phyloP scores from a whole-genome alignment of 768 basidiomycete genomes.

The Xanthoconium stramineum region DNA sequence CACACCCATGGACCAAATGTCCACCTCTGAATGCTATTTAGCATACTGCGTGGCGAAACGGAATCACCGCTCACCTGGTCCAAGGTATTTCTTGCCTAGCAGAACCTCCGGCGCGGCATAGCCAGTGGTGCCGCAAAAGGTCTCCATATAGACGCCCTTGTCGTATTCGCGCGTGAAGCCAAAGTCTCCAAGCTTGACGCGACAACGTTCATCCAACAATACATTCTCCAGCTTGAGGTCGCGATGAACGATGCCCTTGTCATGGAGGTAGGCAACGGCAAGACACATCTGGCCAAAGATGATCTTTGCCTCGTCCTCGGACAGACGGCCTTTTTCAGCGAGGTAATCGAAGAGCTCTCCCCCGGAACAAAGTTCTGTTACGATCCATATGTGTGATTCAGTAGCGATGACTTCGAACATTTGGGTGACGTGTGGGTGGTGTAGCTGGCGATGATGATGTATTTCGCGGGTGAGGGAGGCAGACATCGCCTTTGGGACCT shows the following conservation, averaged over 20 bases:
- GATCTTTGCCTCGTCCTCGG: slow-evolving; percentile 77
- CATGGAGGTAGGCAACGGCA: slow-evolving; percentile 90
- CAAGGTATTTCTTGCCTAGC: slow-evolving; percentile 81
- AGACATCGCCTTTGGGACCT: slow-evolving; percentile 93
- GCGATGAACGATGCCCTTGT: slow-evolving; percentile 91
- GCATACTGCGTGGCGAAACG: background rate
- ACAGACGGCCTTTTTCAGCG: slow-evolving; percentile 86
- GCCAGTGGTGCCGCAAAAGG: slow-evolving; percentile 93
- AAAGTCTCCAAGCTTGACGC: slow-evolving; percentile 92
- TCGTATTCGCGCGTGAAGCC: slow-evolving; percentile 95
- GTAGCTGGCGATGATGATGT: slow-evolving; percentile 95
- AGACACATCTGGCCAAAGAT: slow-evolving; percentile 97
- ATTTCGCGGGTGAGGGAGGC: slow-evolving; percentile 93
- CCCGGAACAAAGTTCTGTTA: slow-evolving; percentile 94
- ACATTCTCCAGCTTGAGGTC: slow-evolving; percentile 98
- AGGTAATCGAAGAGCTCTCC: slow-evolving; percentile 99
- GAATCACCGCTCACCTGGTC: slow-evolving; percentile 61
- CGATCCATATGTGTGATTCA: slow-evolving; percentile 93
- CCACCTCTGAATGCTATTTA: slow-evolving; percentile 66
- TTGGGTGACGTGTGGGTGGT: slow-evolving; percentile 93
- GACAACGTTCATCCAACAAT: slow-evolving; percentile 83
- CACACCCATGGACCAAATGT: slow-evolving; percentile 92
- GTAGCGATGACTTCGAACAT: slow-evolving; percentile 98
- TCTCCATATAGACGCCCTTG: slow-evolving; percentile 74
- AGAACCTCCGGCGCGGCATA: slow-evolving; percentile 95